Evolutionary conservation across 305 asterid species (phyloP), one percentile per base, ranked within the genome.

Genomic region (Solanum hybrid): DNA sequence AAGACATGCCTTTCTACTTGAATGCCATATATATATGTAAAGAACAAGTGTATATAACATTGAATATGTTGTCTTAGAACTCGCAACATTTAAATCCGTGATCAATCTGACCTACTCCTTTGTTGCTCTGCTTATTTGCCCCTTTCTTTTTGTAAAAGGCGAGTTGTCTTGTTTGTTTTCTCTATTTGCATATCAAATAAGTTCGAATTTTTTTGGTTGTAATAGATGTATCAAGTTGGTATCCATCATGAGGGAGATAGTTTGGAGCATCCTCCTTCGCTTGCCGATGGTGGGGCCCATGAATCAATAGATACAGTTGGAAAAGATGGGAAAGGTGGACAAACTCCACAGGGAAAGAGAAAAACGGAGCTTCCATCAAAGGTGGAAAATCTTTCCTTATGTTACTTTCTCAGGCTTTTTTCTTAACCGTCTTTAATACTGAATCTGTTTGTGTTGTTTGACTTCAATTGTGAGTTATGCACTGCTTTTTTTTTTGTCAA

Each of bases 161-260:
- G 72, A 85, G 88, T 56, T 56, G 76, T 56, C 45, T 32, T 56
- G 13, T 32, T 85, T 85, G 12, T 85, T 56, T 85, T 56, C 76
- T 56, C 45, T 85, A 11, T 31, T 85, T 31, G 77, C 32, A 32
- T 31, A 85, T 51, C 31, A 40, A 11, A 56, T 31, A 22, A 11
- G 32, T 56, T 56, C 9, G 7, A 31, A 34, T 2, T 10, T 19
- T 56, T 22, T 31, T 85, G 38, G n/a, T 85, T 85, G 31, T 32
- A 31, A 87, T 91, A 94, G 90, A 95, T 95, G 98, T 90, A 88
- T 91, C 90, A 91, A 77, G 90, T 93, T 90, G 96, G 92, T 29
- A 92, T 94, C 78, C 92, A 93, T 89, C 91, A 87, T 66, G 93
- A 91, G 73, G 97, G 90, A 38, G 95, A 88, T 86, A 82, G 86